A percentile compares a stretch with the other conserved stretches of the same genome.
phyloP scores from a whole-genome alignment of 179 eudicot genomes.

The Spergularia azorica region DNA sequence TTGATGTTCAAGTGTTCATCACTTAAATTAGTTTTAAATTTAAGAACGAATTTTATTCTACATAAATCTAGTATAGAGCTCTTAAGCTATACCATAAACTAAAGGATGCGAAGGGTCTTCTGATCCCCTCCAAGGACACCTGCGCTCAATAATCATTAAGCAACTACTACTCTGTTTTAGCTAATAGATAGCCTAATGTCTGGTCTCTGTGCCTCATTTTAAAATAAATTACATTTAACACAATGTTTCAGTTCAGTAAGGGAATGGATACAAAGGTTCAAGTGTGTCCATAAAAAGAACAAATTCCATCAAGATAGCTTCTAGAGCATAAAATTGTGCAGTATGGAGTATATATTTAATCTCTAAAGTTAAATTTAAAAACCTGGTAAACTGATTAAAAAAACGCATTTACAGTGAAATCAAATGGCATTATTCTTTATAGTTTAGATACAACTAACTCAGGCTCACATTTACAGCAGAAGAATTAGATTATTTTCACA shows the following conservation, averaged over 20 bases:
- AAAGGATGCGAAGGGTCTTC: not conserved
- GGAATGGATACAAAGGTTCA: not conserved
- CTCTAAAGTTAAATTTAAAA: not conserved
- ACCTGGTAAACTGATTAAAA: not conserved
- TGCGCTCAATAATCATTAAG: not conserved
- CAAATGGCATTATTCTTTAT: not conserved
- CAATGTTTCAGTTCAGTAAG: not conserved
- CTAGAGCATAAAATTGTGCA: not conserved
- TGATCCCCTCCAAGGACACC: not conserved
- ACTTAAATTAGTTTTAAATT: too few relatives aligned
- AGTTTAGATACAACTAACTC: slow-evolving; percentile 15
- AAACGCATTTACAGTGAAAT: slow-evolving; percentile 9
- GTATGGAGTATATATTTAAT: too few relatives aligned
- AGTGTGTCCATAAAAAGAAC: not conserved
- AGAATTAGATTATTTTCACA: not conserved
- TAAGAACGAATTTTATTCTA: too few relatives aligned
- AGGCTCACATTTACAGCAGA: slow-evolving; percentile 17
- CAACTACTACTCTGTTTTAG: not conserved
- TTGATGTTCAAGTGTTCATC: too few relatives aligned
- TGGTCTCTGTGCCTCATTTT: not conserved
- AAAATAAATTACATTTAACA: not conserved
- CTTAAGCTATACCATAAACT: not conserved
- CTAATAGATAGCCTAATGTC: not conserved
- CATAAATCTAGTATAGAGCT: too few relatives aligned
- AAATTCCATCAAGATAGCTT: not conserved